Conservation (phyloP, 2,329 filamentous ascomycete species). For the Corinectria fuckeliana region DNA sequence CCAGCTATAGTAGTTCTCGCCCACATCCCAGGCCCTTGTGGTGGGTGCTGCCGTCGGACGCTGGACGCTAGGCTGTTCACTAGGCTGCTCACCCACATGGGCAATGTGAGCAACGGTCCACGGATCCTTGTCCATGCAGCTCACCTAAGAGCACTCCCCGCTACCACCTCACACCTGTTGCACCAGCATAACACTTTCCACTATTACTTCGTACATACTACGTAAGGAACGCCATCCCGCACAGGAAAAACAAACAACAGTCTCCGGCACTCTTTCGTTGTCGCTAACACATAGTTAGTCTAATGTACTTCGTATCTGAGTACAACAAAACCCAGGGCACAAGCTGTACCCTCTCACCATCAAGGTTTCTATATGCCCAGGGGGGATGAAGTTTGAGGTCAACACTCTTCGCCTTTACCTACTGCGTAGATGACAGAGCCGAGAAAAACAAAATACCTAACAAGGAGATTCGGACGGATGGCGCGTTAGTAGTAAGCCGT, state of each 20-base stretch:
- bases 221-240: conserved; percentile 6
- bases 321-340: too few relatives aligned
- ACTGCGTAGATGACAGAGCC: conserved; percentile 5
- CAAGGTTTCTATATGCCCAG: neutral
- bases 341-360: too few relatives aligned
- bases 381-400: neutral
- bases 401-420: neutral
- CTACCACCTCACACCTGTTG: neutral
- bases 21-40: neutral
- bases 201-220: too few relatives aligned
- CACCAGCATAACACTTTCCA: neutral
- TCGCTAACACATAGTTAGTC: too few relatives aligned
- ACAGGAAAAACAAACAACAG: neutral
- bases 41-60: neutral
- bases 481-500: neutral
- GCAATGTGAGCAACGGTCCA: neutral
- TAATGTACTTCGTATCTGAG: too few relatives aligned
- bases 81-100: conserved; percentile 8
- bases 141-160: neutral
- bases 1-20: conserved; percentile 3
- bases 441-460: conserved; percentile 13
- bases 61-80: neutral
- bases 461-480: neutral
- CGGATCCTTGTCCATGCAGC: neutral
- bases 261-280: neutral